Percentiles rank a stretch among this genome's conserved stretches.
These are phyloP conservation scores for Fraxinus baroniana DNA, from an alignment of 305 asterid genomes.

Conservation along the genomic window DNA sequence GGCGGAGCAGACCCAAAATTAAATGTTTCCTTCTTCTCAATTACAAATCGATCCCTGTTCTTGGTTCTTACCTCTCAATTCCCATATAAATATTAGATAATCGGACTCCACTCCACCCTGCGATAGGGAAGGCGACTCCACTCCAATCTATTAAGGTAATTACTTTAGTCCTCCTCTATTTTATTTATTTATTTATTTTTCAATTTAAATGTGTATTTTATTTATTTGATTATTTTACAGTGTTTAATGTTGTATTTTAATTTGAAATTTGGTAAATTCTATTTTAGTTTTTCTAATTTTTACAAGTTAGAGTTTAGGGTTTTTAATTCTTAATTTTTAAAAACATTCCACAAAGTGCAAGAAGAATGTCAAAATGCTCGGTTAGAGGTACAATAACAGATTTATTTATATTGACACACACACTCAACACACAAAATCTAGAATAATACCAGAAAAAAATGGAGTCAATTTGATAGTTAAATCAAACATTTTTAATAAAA, in stretches of 20 bases:
- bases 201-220: neutral
- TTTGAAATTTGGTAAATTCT: neutral
- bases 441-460: neutral
- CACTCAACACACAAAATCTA: neutral
- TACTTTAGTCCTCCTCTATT: neutral
- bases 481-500: neutral
- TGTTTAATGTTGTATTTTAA: neutral
- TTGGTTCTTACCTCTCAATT: neutral
- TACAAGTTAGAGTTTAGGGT: too few relatives aligned
- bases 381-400: neutral
- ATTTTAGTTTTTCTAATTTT: neutral
- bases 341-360: too few relatives aligned
- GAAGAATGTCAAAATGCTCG: neutral
- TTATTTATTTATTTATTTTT: too few relatives aligned
- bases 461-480: neutral
- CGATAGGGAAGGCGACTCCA: neutral
- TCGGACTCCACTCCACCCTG: neutral
- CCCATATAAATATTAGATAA: neutral
- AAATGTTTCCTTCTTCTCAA: neutral
- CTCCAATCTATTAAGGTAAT: neutral
- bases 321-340: too few relatives aligned
- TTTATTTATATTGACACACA: neutral
- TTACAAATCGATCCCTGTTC: neutral
- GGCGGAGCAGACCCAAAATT: neutral
- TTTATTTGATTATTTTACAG: neutral